Conservation (phyloP, 2,329 filamentous ascomycete species). For the Acephala macrosclerotiorum region DNA sequence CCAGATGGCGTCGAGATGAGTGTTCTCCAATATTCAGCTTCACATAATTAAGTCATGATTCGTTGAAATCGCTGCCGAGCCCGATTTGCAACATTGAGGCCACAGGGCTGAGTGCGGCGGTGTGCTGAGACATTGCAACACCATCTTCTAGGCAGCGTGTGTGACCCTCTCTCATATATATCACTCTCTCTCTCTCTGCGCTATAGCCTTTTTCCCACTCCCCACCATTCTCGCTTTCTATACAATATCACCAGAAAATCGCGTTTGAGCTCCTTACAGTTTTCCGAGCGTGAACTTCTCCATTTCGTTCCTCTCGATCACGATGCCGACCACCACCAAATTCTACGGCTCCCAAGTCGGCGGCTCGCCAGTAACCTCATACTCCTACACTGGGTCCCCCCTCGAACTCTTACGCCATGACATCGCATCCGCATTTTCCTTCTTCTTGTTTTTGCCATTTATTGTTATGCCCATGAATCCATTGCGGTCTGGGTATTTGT, state of each 20-base stretch:
- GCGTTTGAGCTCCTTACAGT: not conserved
- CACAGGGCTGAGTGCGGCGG: not conserved
- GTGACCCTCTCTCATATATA: not conserved
- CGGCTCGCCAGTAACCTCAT: slow-evolving; percentile 63
- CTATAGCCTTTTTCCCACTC: not conserved
- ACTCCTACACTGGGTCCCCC: slow-evolving; percentile 61
- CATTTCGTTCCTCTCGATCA: not conserved
- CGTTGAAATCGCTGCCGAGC: not conserved
- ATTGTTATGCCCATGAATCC: slow-evolving; percentile 66
- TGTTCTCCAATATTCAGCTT: slow-evolving; percentile 6
- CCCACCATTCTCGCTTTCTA: not conserved
- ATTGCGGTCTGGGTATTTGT: slow-evolving; percentile 59
- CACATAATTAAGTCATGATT: not conserved
- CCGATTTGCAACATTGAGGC: not conserved
- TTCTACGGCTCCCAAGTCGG: slow-evolving; percentile 68
- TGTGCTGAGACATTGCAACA: slow-evolving; percentile 9
- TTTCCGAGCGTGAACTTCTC: not conserved
- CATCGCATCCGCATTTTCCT: slow-evolving; percentile 46
- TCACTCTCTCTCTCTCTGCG: not conserved
- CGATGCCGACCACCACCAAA: slow-evolving; percentile 46
- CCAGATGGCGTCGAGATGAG: not conserved
- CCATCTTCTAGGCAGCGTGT: slow-evolving; percentile 13
- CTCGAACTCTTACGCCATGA: slow-evolving; percentile 48
- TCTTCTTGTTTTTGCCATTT: slow-evolving; percentile 56
- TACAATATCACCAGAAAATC: not conserved